Evolutionary conservation across 495 filamentous ascomycete genomes (phyloP).

Genomic region (Lasiosphaeriaceae sp.): DNA sequence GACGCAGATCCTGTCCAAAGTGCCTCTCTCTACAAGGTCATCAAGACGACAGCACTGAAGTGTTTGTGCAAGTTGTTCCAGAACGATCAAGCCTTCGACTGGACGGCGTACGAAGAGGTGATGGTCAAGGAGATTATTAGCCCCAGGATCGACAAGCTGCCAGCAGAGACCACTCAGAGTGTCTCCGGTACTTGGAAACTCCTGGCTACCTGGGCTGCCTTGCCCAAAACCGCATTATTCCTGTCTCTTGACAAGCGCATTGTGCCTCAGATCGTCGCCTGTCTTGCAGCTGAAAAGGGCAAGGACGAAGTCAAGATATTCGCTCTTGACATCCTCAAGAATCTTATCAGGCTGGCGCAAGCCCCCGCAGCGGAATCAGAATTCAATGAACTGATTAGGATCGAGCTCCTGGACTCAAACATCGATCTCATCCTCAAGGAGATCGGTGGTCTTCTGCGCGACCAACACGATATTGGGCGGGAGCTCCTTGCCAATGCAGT

Average conservation of each 20-base stretch:
- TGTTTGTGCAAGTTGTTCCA: constrained; percentile 75
- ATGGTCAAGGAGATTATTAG: constrained; percentile 73
- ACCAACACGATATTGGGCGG: constrained; percentile 56
- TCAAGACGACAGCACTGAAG: constrained; percentile 71
- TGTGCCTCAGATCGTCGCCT: constrained; percentile 65
- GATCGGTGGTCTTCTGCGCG: constrained; percentile 60
- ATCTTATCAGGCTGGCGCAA: constrained; percentile 55
- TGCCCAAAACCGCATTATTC: constrained; percentile 62
- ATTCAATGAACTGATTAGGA: constrained; percentile 57
- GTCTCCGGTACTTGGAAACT: constrained; percentile 78
- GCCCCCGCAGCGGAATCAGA: constrained; percentile 47
- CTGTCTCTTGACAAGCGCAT: constrained; percentile 62
- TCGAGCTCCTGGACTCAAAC: constrained; percentile 63
- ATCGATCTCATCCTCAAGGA: constrained; percentile 63
- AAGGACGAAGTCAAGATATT: constrained; percentile 88
- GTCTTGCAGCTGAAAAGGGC: constrained; percentile 65
- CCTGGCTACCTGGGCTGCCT: constrained; percentile 72
- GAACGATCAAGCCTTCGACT: constrained; percentile 60
- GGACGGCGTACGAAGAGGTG: constrained; percentile 62
- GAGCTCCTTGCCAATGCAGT: constrained; percentile 72
- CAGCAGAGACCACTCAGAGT: constrained; percentile 82
- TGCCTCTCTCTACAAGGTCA: constrained; percentile 59
- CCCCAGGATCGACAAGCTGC: constrained; percentile 73
- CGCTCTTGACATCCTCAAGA: constrained; percentile 68
- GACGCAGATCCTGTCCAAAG: constrained; percentile 48